phyloP scores from a whole-genome alignment of 805 yeast species.

The Torulaspora gathmanii region DNA sequence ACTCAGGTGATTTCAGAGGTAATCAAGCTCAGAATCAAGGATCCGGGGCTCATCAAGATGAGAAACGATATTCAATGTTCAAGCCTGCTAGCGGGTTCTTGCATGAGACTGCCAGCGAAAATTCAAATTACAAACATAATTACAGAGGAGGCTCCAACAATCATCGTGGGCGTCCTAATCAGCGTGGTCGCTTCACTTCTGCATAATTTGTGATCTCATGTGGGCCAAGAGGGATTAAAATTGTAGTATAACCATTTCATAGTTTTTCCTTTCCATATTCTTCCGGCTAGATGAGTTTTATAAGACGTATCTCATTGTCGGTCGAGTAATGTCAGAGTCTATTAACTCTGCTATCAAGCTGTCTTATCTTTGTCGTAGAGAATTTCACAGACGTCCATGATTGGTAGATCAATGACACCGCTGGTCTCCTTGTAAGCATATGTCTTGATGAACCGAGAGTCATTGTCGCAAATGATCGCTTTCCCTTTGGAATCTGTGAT shows the following conservation, averaged over 20 bases:
- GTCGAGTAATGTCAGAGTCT: not conserved
- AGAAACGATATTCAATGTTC: constrained; percentile 27
- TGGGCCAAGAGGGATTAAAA: not conserved
- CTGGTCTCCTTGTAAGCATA: constrained; percentile 60
- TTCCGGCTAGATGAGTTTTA: not conserved
- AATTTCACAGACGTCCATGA: constrained; percentile 61
- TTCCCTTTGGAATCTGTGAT: constrained; percentile 63
- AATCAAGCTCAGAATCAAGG: constrained; percentile 6
- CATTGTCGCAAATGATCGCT: constrained; percentile 28
- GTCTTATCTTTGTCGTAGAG: constrained; percentile 40
- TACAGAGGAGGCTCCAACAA: constrained; percentile 19
- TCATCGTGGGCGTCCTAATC: constrained; percentile 4
- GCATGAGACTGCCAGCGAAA: constrained; percentile 15
- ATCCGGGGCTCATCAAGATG: constrained; percentile 11
- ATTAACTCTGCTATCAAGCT: not conserved
- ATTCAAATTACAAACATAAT: constrained; percentile 12
- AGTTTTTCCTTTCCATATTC: constrained; percentile 2
- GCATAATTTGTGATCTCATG: constrained; percentile 4
- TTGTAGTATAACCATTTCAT: constrained; percentile 6
- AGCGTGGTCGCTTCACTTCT: constrained; percentile 14
- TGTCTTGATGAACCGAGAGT: constrained; percentile 17
- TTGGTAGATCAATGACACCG: constrained; percentile 84
- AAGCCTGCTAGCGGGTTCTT: constrained; percentile 35
- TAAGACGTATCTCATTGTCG: not conserved
- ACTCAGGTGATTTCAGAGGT: constrained; percentile 1